Base-by-base conservation (phyloP, 495 filamentous ascomycete genomes). In the Penicillium cosmopolitanum region DNA sequence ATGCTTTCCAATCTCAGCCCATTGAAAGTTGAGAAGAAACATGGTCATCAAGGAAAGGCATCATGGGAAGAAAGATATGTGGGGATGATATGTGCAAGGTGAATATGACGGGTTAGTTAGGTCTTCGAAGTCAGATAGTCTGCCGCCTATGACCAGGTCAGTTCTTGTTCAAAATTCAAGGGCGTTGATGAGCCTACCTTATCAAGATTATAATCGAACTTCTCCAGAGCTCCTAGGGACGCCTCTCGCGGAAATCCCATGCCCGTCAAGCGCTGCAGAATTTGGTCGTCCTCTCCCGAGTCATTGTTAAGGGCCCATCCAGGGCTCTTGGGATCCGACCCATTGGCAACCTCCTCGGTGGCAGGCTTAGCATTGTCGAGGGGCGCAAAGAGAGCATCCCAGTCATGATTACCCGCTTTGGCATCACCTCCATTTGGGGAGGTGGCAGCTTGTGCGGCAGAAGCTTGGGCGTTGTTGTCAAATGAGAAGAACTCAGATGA, bases 201-300 rank as follows among this genome's bases (percentile, higher is more conserved):
- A 71, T 96, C 92, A 67, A 97, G 80, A 75, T 97, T 93, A 74
- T 97, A 96, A 69, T 97, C 93, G 74, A 87, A 95, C 73, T 92
- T 93, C 80, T 97, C 95, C 69, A 98, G 75, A 35, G 95, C 95
- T 55, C 78, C 80, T 33, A 98, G 78, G n/a, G 91, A 89, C 46
- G 90, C 87, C 6, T 83, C 82, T 43, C 95, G 80, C 25, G 87
- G 80, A 73, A 95, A 98, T 3, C 95, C 95, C 93, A 98, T 96
- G 25, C 84, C 85, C 11, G 91, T 96, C 70, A 98, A 70, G 61
- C 92, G 88, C 77, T 95, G 93, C 55, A 98, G 77, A 50, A 96
- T 94, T 21, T 91, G 90, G 70, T 97, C 94, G 70, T 97, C 93
- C 68, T 93, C 88, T 60, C 88, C 88, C 5, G 89, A 87, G 23